These are phyloP conservation scores for Colletotrichum australisinense DNA, from an alignment of 2,329 filamentous ascomycete genomes.

Conservation along the genomic window DNA sequence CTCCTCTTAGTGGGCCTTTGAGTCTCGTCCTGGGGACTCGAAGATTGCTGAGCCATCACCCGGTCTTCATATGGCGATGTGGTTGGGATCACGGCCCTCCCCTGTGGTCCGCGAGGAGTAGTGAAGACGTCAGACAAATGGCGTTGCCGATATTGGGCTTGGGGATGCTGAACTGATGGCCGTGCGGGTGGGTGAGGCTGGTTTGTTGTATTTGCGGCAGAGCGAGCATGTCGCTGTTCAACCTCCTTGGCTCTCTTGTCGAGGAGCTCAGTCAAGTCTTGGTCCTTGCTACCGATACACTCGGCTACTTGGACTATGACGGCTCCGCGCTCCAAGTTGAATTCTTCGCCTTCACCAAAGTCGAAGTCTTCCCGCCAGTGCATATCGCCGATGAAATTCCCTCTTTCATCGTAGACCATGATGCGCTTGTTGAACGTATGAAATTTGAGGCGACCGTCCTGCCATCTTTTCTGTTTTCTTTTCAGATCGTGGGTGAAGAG, in stretches of 20 bases:
- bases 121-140: constrained; percentile 67
- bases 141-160: constrained; percentile 48
- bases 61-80: constrained; percentile 76
- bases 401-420: constrained; percentile 88
- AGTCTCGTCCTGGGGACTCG: constrained; percentile 38
- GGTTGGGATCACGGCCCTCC: constrained; percentile 62
- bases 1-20: constrained; percentile 53
- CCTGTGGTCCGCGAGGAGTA: constrained; percentile 60
- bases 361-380: constrained; percentile 79
- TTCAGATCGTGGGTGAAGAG: constrained; percentile 88
- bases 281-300: constrained; percentile 76
- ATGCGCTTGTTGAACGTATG: constrained; percentile 92
- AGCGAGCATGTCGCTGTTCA: constrained; percentile 56
- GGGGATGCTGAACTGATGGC: constrained; percentile 27
- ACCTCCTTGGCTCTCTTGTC: constrained; percentile 74
- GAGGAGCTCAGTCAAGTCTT: constrained; percentile 81
- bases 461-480: constrained; percentile 92
- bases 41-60: constrained; percentile 45
- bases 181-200: constrained; percentile 38
- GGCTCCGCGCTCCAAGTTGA: constrained; percentile 80
- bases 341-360: constrained; percentile 85
- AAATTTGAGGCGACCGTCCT: constrained; percentile 88
- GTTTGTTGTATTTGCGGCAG: constrained; percentile 40
- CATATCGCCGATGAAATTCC: constrained; percentile 85
- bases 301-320: constrained; percentile 86